These are phyloP conservation scores for Trichoderma sp. DNA, from an alignment of 2,329 filamentous ascomycete species.

Conservation along the genomic window DNA sequence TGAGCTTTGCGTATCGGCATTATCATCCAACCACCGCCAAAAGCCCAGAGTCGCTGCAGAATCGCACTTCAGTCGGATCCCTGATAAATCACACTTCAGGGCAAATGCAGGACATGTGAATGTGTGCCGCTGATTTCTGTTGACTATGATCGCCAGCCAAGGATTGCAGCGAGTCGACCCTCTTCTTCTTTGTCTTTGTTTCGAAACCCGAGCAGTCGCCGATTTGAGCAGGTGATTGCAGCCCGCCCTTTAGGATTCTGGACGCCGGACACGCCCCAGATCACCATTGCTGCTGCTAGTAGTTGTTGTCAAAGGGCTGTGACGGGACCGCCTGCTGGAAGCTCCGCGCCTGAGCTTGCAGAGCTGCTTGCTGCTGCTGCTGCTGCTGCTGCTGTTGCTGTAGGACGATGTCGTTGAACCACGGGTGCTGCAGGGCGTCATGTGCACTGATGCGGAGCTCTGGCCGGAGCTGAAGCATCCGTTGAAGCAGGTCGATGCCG, in stretches of 20 bases:
- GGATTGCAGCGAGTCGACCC: background rate
- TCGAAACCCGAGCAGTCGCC: background rate
- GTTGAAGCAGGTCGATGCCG: slow-evolving; percentile 82
- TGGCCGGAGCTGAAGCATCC: slow-evolving; percentile 90
- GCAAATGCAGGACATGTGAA: background rate
- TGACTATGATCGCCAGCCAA: slow-evolving; percentile 18
- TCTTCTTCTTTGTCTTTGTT: background rate
- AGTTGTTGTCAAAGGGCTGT: slow-evolving; percentile 45
- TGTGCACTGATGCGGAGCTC: slow-evolving; percentile 88
- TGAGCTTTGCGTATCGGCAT: slow-evolving; percentile 17
- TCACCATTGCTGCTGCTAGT: slow-evolving; percentile 27
- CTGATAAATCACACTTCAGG: background rate
- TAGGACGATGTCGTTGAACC: slow-evolving; percentile 78
- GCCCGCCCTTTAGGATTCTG: background rate
- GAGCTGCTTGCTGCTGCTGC: slow-evolving; percentile 33
- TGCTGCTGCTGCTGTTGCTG: slow-evolving; percentile 52
- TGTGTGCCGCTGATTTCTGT: background rate
- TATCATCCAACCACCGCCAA: slow-evolving; percentile 22
- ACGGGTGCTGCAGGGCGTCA: slow-evolving; percentile 85
- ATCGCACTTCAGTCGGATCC: slow-evolving; percentile 1
- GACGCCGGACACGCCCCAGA: background rate
- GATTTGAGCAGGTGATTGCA: background rate
- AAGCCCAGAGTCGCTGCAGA: slow-evolving; percentile 4
- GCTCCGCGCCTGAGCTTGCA: slow-evolving; percentile 48
- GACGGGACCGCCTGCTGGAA: slow-evolving; percentile 47